A percentile compares a stretch with the other conserved stretches of the same genome.
phyloP scores from a whole-genome alignment of 2,329 filamentous ascomycete species.

The Mycosphaerella sp. region DNA sequence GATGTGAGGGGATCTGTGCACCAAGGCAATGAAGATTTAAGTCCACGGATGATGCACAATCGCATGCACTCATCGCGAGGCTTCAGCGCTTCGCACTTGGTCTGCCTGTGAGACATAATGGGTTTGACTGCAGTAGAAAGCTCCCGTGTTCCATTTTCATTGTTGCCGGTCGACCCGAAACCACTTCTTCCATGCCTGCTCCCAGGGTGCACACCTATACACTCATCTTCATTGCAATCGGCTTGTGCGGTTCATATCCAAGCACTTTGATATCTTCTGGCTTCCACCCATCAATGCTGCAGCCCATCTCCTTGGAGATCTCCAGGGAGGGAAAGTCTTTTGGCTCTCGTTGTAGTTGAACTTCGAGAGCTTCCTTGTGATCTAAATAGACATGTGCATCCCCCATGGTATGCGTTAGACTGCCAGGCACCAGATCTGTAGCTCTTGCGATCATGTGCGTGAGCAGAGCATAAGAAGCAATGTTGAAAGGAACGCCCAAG shows the following conservation, averaged over 20 bases:
- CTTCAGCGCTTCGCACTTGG: too few species aligned
- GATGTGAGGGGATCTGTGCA: too few species aligned
- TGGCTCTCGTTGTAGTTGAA: slow-evolving; percentile 75
- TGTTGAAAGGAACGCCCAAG: slow-evolving; percentile 95
- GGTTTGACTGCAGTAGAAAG: too few species aligned
- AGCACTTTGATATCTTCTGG: slow-evolving; percentile 80
- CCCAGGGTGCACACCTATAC: slow-evolving; percentile 43
- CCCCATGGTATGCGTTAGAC: slow-evolving; percentile 90
- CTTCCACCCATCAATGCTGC: slow-evolving; percentile 84
- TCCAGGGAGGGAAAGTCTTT: slow-evolving; percentile 72
- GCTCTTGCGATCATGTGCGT: slow-evolving; percentile 93
- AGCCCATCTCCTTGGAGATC: slow-evolving; percentile 61
- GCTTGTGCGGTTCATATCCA: slow-evolving; percentile 85
- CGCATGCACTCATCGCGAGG: too few species aligned
- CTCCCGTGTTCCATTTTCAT: too few species aligned
- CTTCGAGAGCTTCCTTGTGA: slow-evolving; percentile 78
- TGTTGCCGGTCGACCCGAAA: too few species aligned
- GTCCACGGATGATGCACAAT: too few species aligned
- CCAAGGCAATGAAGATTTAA: too few species aligned
- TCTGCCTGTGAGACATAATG: too few species aligned
- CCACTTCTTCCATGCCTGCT: too few species aligned
- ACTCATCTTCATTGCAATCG: slow-evolving; percentile 98
- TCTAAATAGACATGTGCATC: slow-evolving; percentile 96
- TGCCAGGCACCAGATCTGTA: slow-evolving; percentile 76
- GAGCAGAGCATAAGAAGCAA: slow-evolving; percentile 85